Conservation (phyloP, 1,139 yeast genomes). For the Suhomyces guaymorum region DNA sequence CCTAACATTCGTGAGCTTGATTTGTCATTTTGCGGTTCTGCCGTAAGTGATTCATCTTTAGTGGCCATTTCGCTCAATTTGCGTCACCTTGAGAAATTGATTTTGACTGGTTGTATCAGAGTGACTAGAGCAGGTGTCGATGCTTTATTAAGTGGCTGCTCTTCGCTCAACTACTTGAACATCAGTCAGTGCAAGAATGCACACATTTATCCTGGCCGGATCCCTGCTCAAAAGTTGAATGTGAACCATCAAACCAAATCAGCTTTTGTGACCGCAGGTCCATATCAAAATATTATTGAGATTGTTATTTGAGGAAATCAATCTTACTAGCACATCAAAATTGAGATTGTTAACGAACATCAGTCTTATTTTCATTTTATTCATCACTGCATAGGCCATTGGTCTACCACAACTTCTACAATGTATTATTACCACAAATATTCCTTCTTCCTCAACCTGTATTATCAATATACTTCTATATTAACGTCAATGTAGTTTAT, state of each 20-base stretch:
- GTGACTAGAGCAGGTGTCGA: conserved; percentile 77
- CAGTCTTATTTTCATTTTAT: too few relatives aligned
- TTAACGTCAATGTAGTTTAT: too few relatives aligned
- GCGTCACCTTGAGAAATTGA: conserved; percentile 46
- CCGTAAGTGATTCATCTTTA: conserved; percentile 71
- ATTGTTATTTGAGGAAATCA: conserved; percentile 51
- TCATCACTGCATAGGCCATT: not conserved
- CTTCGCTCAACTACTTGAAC: conserved; percentile 55
- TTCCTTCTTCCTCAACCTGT: conserved; percentile 1
- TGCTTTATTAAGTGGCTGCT: conserved; percentile 57
- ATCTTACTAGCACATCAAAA: too few relatives aligned
- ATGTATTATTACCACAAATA: conserved; percentile 6
- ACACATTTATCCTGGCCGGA: conserved; percentile 55
- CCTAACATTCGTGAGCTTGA: conserved; percentile 54
- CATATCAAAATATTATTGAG: conserved; percentile 55
- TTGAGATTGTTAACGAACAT: too few relatives aligned
- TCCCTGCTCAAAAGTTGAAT: conserved; percentile 55
- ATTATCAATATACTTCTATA: conserved; percentile 4
- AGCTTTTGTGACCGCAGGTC: conserved; percentile 60
- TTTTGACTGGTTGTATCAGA: conserved; percentile 68
- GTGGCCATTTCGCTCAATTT: conserved; percentile 61
- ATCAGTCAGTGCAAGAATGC: conserved; percentile 71
- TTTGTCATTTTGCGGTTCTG: conserved; percentile 75
- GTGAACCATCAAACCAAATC: conserved; percentile 53
- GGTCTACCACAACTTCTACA: not conserved